Base-by-base conservation (phyloP, 2,329 filamentous ascomycete species). In the Talaromyces sp. region DNA sequence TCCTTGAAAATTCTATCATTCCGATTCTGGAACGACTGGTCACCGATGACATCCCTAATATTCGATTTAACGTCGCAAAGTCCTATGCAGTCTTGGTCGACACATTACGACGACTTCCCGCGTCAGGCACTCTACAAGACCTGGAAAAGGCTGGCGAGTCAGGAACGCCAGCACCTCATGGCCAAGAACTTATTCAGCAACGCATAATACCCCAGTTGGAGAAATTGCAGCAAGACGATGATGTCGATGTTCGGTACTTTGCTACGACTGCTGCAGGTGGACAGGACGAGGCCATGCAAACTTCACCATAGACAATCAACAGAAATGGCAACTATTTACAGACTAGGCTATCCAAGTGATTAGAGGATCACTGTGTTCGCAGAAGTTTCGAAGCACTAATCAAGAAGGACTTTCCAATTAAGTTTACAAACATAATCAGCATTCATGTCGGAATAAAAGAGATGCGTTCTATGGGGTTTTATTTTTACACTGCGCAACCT, bases 1-100 rank as follows among this genome's bases (percentile, higher is more conserved):
- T 98, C 66, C 96, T 99, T 77, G 89, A 92, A 74, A 90, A 90
- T 75, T 95, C 92, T 39, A 96, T 99, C 71, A 86, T 99, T 24
- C 95, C 95, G 45, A 98, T 99, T 85, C 87, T 99, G 76, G 92
- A 97, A 79, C 92, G 94, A 82, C 90, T 99, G 63, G 92, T 96
- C 61, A 86, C 87, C 54, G 95, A 99, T 75, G 93, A 96, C 52
- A 99, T 99, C 68, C 95, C 95, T 70, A 99, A 99, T 82, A 99
- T 99, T 76, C 92, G 95, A 60, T 99, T 99, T 86, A 99, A 99
- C 79, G 95, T 99, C 57, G 95, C 95, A 72, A 99, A 99, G 84
- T 98, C 95, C 56, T 99, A 98, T 76, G 88, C 89, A 24, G 89
- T 95, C 60, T 83, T 99, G 66, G 93, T 98, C 73, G 89, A 91